Evolutionary conservation across 768 basidiomycete genomes (phyloP).

Genomic region (Coprinopsis cinerea): DNA sequence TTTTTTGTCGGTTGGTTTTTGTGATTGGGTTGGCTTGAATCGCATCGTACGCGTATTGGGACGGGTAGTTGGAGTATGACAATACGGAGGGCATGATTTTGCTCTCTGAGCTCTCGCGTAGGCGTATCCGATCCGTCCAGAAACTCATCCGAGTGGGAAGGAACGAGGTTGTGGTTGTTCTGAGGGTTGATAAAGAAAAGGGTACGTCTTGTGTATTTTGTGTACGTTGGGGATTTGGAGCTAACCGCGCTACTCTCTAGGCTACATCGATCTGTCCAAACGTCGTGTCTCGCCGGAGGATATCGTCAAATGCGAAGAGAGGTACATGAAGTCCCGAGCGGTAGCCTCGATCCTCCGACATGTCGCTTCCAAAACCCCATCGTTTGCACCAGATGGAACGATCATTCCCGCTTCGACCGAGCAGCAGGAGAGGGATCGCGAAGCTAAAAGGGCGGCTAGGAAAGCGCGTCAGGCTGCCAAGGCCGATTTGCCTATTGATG

Average conservation of each 20-base stretch:
- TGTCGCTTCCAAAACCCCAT: slow-evolving; percentile 77
- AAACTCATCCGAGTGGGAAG: slow-evolving; percentile 96
- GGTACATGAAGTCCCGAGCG: slow-evolving; percentile 96
- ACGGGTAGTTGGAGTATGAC: slow-evolving; percentile 89
- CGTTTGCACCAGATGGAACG: slow-evolving; percentile 33
- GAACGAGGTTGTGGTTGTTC: slow-evolving; percentile 97
- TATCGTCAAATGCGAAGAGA: slow-evolving; percentile 97
- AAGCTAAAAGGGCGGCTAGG: slow-evolving; percentile 35
- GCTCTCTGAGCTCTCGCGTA: slow-evolving; percentile 92
- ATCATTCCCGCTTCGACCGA: slow-evolving; percentile 19
- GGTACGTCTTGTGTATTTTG: too few species aligned
- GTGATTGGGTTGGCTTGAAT: background rate
- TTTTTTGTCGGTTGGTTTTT: background rate
- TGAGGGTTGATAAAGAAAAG: slow-evolving; percentile 98
- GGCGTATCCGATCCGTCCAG: slow-evolving; percentile 95
- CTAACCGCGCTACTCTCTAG: slow-evolving; percentile 30
- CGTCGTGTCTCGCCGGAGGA: slow-evolving; percentile 97
- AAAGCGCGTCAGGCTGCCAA: slow-evolving; percentile 38
- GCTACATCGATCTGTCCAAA: slow-evolving; percentile 98
- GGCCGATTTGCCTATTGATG: slow-evolving; percentile 14
- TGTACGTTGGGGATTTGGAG: background rate
- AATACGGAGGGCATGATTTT: slow-evolving; percentile 99
- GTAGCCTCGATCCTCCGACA: slow-evolving; percentile 92
- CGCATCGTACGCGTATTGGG: background rate
- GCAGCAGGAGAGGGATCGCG: slow-evolving; percentile 32